Base-by-base conservation (phyloP, 2,329 filamentous ascomycete genomes). In the Ilyonectria sp. region DNA sequence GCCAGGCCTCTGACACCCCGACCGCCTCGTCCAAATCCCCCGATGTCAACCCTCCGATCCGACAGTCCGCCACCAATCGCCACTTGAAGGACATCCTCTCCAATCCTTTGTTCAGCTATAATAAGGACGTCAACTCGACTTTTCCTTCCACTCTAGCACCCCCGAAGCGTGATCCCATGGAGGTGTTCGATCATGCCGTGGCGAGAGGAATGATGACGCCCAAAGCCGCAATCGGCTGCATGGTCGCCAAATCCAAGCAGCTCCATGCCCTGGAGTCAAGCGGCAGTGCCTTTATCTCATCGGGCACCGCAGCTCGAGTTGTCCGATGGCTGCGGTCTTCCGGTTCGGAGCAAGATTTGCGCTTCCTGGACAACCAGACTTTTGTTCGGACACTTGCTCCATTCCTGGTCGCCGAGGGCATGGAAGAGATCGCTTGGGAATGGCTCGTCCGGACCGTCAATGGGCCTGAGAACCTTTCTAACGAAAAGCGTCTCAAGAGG, bases 61-160 rank as follows among this genome's bases (percentile, higher is more conserved):
- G 87, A 84, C 72, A 77, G 54, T 81, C 81, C 11, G 79, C 80
- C 31, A 76, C 80, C 5, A 79, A 74, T 67, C 82, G 81, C 17
- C 88, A 90, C 77, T 76, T 90, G n/a, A 84, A 83, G 64, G 83
- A 86, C 37, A 87, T 90, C 61, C 84, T 90, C 15, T 82, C 84
- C 56, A 90, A 89, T 65, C 88, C 88, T 0, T 79, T 90, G 19
- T 89, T 90, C 78, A 79, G 78, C 69, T 79, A 80, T 60, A 73
- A 76, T 31, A 75, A 76, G 26, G 69, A 76, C 26, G 55, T 70
- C 5, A 63, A 67, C n/a, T 66, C 72, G 13, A 70, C 69, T 15
- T 65, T 74, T 33, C 64, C 64, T 19, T 70, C 72, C 1, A 63
- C 50, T 54, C 21, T 68, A 40, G 53, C 59, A 29, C 29, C 47